Evolutionary conservation across 306 rosid genomes (phyloP).

Genomic region (Benincasa hispida): DNA sequence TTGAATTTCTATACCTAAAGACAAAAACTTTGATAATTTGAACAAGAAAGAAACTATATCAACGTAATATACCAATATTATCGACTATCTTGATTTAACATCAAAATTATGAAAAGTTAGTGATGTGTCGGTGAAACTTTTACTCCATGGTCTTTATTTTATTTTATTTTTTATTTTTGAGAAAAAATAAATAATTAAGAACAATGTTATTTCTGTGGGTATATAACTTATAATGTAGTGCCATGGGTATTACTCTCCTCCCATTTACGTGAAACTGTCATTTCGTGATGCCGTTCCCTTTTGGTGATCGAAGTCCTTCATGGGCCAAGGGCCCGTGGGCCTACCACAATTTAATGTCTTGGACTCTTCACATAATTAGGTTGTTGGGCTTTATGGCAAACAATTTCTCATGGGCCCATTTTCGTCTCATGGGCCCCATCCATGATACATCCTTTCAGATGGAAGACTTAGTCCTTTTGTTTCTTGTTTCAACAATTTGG

Average conservation of each 20-base stretch:
- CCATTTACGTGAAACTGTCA: not conserved
- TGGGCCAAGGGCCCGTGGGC: conserved; percentile 1
- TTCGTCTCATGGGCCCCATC: not conserved
- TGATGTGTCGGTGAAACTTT: not conserved
- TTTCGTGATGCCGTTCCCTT: not conserved
- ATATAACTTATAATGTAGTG: not conserved
- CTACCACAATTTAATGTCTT: not conserved
- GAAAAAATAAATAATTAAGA: not conserved
- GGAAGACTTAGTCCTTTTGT: not conserved
- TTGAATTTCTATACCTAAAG: too few relatives aligned
- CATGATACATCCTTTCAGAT: not conserved
- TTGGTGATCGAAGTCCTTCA: not conserved
- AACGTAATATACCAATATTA: too few relatives aligned
- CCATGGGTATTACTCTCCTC: not conserved
- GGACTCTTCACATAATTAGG: not conserved
- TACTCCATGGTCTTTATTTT: not conserved
- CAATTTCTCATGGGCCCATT: not conserved
- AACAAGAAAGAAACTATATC: too few relatives aligned
- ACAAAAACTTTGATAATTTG: too few relatives aligned
- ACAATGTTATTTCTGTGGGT: not conserved
- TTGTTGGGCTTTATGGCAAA: not conserved
- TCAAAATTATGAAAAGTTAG: too few relatives aligned
- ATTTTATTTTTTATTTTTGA: too few relatives aligned
- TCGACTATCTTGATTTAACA: too few relatives aligned
- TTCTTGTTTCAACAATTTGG: not conserved